A percentile compares a stretch with the other conserved stretches of the same genome.
These are phyloP conservation scores for Trypanosomatidae sp. DNA, from an alignment of 208 protist genomes.

Conservation along the genomic window DNA sequence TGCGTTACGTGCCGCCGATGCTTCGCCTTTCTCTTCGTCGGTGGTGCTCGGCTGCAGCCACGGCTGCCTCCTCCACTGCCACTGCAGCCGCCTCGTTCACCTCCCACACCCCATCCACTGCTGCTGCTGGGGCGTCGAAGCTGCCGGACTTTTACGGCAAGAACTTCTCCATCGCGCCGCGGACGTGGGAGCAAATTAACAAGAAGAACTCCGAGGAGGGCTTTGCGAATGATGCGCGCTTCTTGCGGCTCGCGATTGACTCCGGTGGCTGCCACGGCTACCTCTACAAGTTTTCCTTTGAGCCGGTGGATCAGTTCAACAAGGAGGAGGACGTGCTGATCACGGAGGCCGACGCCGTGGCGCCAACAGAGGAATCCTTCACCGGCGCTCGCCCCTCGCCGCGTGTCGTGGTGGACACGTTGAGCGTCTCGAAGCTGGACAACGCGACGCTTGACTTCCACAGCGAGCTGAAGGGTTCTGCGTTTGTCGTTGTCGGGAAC, in stretches of 20 bases:
- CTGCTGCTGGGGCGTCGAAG: background rate
- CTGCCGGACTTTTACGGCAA: slow-evolving; percentile 68
- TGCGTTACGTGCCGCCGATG: no score
- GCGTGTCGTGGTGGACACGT: slow-evolving; percentile 72
- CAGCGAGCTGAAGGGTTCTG: slow-evolving; percentile 86
- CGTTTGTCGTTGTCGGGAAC: slow-evolving; percentile 90
- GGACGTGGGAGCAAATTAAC: slow-evolving; percentile 74
- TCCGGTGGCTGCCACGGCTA: slow-evolving; percentile 90
- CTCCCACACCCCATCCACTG: background rate
- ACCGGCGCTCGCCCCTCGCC: slow-evolving; percentile 36
- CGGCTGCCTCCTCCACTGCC: no score
- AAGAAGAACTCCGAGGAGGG: slow-evolving; percentile 80
- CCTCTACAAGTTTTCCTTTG: slow-evolving; percentile 88
- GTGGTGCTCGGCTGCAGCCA: no score
- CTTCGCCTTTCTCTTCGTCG: slow-evolving; percentile 19
- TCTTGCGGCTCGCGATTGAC: slow-evolving; percentile 81
- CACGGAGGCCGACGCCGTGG: slow-evolving; percentile 51
- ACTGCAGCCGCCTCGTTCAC: background rate
- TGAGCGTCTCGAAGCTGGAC: slow-evolving; percentile 69
- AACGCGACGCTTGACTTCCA: slow-evolving; percentile 82
- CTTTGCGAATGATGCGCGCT: slow-evolving; percentile 67
- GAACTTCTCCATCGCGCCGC: slow-evolving; percentile 67
- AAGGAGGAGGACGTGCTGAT: slow-evolving; percentile 71
- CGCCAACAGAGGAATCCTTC: slow-evolving; percentile 12
- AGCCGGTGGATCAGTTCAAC: slow-evolving; percentile 41